These are phyloP conservation scores for Fistulifera solaris DNA, from an alignment of 108 stramenopile species.

Conservation along the genomic window DNA sequence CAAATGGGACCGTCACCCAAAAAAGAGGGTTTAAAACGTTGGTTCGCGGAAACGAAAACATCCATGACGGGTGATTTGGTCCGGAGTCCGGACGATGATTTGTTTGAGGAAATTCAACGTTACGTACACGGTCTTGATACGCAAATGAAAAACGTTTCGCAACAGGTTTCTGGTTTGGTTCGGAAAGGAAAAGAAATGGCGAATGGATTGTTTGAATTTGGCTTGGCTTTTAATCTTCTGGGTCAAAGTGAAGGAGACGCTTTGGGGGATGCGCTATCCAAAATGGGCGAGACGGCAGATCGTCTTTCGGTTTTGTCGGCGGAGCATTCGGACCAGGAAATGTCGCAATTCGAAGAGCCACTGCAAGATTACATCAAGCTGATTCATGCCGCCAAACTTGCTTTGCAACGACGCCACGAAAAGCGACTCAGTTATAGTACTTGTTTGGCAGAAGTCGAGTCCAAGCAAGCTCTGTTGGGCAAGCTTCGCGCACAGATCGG, in stretches of 20 bases:
- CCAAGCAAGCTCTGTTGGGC: constrained; percentile 44
- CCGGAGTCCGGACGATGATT: constrained; percentile 78
- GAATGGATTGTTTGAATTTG: constrained; percentile 92
- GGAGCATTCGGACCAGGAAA: constrained; percentile 84
- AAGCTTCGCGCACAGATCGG: constrained; percentile 68
- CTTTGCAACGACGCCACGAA: constrained; percentile 83
- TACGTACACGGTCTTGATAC: constrained; percentile 83
- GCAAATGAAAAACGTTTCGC: constrained; percentile 89
- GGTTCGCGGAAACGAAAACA: constrained; percentile 86
- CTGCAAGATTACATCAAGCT: constrained; percentile 90
- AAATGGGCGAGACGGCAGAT: constrained; percentile 85
- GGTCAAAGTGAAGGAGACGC: constrained; percentile 87
- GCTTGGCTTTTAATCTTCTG: constrained; percentile 90
- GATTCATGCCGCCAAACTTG: constrained; percentile 89
- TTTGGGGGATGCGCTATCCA: constrained; percentile 73
- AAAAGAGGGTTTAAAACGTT: constrained; percentile 70
- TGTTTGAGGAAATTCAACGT: constrained; percentile 86
- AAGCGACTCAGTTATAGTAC: constrained; percentile 79
- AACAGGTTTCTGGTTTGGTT: constrained; percentile 84
- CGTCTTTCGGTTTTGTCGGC: constrained; percentile 57
- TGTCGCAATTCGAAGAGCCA: constrained; percentile 83
- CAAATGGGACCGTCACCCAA: constrained; percentile 22
- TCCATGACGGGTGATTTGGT: constrained; percentile 72
- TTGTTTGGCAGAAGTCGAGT: constrained; percentile 61
- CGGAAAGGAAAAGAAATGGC: constrained; percentile 90